Percentiles rank a stretch among this genome's conserved stretches.
Evolutionary conservation across 1,139 yeast species (phyloP).

Genomic region (Pichia sp.): DNA sequence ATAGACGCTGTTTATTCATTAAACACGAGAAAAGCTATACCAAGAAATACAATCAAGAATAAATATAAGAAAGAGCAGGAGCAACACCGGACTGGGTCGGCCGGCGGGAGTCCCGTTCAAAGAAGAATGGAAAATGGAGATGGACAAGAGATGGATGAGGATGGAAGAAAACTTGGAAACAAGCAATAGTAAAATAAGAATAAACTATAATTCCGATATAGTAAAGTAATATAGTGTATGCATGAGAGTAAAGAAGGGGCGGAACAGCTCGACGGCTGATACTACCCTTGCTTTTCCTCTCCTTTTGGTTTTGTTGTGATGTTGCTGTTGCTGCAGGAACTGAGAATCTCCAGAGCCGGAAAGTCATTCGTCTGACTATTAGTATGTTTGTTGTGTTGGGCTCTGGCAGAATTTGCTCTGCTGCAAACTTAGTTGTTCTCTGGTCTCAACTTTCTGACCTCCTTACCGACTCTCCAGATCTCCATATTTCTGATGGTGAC

Average conservation of each 20-base stretch:
- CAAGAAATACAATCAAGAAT: slow-evolving; percentile 9
- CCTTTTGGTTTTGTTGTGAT: not conserved
- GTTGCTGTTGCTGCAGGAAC: too few relatives aligned
- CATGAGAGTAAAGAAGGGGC: not conserved
- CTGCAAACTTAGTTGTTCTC: slow-evolving; percentile 71
- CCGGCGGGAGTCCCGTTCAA: not conserved
- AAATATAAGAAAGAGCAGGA: slow-evolving; percentile 1
- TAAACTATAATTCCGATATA: slow-evolving; percentile 6
- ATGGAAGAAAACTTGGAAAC: not conserved
- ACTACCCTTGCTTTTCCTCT: not conserved
- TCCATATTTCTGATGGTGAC: slow-evolving; percentile 92
- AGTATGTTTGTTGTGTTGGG: not conserved
- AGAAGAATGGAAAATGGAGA: not conserved
- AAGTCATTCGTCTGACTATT: slow-evolving; percentile 13
- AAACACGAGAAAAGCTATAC: slow-evolving; percentile 29
- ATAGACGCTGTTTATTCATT: slow-evolving; percentile 30
- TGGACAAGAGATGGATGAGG: not conserved
- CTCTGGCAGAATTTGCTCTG: not conserved
- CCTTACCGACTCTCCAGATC: slow-evolving; percentile 99
- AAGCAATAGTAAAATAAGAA: slow-evolving; percentile 6
- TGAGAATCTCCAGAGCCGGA: not conserved
- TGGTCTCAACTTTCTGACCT: slow-evolving; percentile 98
- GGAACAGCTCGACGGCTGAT: not conserved
- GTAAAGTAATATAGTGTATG: slow-evolving; percentile 3
- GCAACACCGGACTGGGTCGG: too few relatives aligned